A percentile compares a stretch with the other conserved stretches of the same genome.
phyloP scores from a whole-genome alignment of 2,329 filamentous ascomycete genomes.

The Cadophora sp. region DNA sequence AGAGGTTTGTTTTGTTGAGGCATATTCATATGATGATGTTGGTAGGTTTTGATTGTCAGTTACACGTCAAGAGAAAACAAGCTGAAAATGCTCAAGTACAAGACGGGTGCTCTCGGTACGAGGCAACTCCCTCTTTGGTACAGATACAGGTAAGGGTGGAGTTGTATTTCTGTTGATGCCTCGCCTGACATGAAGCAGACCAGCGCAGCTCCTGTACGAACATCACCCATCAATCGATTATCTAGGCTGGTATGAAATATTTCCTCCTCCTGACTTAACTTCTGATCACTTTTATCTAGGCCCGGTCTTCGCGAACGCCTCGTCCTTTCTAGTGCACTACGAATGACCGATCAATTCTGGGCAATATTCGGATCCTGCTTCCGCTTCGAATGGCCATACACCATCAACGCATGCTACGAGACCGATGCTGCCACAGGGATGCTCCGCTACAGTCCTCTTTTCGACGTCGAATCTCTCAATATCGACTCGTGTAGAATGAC shows the following conservation, averaged over 20 bases:
- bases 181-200: background rate
- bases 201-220: slow-evolving; percentile 10
- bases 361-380: slow-evolving; percentile 11
- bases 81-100: background rate
- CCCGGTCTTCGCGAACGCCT: slow-evolving; percentile 10
- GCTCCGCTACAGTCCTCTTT: slow-evolving; percentile 8
- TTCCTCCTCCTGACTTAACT: background rate
- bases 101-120: slow-evolving; percentile 6
- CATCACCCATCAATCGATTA: slow-evolving; percentile 12
- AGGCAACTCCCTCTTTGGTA: slow-evolving; percentile 1
- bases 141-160: background rate
- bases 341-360: slow-evolving; percentile 14
- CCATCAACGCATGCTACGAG: slow-evolving; percentile 12
- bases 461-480: slow-evolving; percentile 1
- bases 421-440: background rate
- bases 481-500: slow-evolving; percentile 5
- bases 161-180: too few species aligned
- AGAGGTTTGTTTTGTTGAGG: slow-evolving; percentile 7
- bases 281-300: background rate
- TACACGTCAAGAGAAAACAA: background rate
- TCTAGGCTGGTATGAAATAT: background rate
- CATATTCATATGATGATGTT: slow-evolving; percentile 15
- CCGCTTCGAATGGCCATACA: slow-evolving; percentile 10
- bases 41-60: background rate
- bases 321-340: background rate